Evolutionary conservation across 257 asterid genomes (phyloP), one percentile per base, ranked within the genome.

Genomic region (Solanum sparsipilum): DNA sequence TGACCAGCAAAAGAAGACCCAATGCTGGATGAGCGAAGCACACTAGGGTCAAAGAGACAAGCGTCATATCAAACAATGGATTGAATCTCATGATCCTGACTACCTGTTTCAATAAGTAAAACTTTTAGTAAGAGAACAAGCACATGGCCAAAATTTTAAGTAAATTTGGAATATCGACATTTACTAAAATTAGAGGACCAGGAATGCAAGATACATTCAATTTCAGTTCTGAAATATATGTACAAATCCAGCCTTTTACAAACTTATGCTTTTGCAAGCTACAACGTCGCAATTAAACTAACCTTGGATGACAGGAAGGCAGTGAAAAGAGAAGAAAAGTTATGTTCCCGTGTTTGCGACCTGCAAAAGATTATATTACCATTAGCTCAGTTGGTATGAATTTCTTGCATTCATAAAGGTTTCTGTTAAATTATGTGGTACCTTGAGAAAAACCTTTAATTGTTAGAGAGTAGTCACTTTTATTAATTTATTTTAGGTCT

Each of bases 11-110:
- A 89, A 92, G 90, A 87, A 97, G 98, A 85, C 99, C 99, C 87
- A 97, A 88, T 39, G 98, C 98, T 72, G 99, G 98, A 93, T 97
- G 99, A 89, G 94, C 92, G 78, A 94, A 89, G 93, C 95, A 97
- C 88, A 92, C 93, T 92, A 96, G 87, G 73, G 89, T 91, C 86
- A 92, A 71, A 72, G 99, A 94, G 91, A 93, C 91, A 86, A 92
- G 87, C 34, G 95, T 91, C n/a, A 94, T 90, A 88, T 94, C 90
- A 90, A 93, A 92, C 90, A 93, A 88, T 31, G 94, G 94, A 74
- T 95, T 93, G 87, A 76, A 90, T 91, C 89, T 88, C 83, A 94
- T 88, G 89, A 97, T 90, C 93, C 96, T 93, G 76, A 93, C 91
- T 84, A 92, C 95, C 99, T 97, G 96, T 87, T 88, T 87, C 91